Evolutionary conservation across 1,139 yeast species (phyloP), one percentile per base, ranked within the genome.

Genomic region (Candida sp.): DNA sequence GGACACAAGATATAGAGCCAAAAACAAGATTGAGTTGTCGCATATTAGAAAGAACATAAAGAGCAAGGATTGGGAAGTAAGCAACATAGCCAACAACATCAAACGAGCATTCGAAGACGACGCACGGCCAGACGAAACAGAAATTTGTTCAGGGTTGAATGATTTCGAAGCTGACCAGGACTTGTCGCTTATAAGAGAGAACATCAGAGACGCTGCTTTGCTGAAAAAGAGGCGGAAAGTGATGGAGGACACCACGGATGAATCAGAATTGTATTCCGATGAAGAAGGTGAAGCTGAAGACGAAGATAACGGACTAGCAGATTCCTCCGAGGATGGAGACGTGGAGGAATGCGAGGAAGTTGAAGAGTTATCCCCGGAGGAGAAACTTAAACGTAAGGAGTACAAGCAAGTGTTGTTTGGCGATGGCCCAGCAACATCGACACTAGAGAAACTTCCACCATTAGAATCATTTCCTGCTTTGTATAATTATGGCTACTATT

Each of bases 21-120:
- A 66, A 45, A 73, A 73, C 54, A 63, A 64, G 47, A 59, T 73
- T n/a, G 80, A 75, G 53, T 50, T 70, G 28, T 69, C 78, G 2
- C 63, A 67, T 49, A 66, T 68, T 34, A 71, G 66, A 47, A 51
- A 49, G 37, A 23, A 46, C 17, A 49, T 50, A 4, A 35, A 30
- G 17, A 22, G 44, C n/a, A 47, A 46, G 43, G 53, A 45, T 26
- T 38, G 37, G 22, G 43, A 38, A 25, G 47, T 37, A 4, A 30
- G 12, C 2, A n/a, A 32, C 7, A 50, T 46, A n/a, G 35, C 40
- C 25, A 17, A 33, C 3, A 48, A 46, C 22, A 52, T 52, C 28
- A 52, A 52, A 33, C 41, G 55, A 48, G 17, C 46, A 35, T 34
- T 22, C 9, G 39, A 47, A 22, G 51, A 41, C 3, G 44, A 38